Evolutionary conservation across 2,329 filamentous ascomycete species (phyloP).

Genomic region (Pseudogymnoascus sp.): DNA sequence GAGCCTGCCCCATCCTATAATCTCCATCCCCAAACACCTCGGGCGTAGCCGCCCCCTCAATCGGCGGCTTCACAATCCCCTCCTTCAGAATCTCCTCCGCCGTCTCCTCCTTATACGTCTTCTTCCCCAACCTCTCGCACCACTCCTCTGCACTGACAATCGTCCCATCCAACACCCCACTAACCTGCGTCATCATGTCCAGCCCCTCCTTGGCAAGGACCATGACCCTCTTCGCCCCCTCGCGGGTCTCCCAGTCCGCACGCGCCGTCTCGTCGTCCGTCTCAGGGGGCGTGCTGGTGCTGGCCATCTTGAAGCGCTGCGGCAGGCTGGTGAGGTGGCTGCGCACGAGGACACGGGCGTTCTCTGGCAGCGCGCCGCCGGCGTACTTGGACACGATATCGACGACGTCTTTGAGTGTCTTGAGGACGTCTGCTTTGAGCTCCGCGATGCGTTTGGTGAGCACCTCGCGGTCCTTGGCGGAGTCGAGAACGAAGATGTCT

Average conservation of each 20-base stretch:
- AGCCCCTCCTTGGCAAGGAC: slow-evolving; percentile 83
- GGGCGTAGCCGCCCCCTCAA: background rate
- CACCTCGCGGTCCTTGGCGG: slow-evolving; percentile 18
- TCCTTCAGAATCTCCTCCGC: background rate
- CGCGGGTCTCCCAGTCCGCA: slow-evolving; percentile 37
- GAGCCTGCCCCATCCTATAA: background rate
- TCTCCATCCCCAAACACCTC: background rate
- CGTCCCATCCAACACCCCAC: slow-evolving; percentile 77
- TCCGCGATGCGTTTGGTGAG: slow-evolving; percentile 46
- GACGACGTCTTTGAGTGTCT: slow-evolving; percentile 72
- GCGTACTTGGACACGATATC: slow-evolving; percentile 82
- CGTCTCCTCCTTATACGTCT: slow-evolving; percentile 12
- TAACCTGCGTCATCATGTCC: slow-evolving; percentile 91
- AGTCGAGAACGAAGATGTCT: background rate
- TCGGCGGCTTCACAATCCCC: background rate
- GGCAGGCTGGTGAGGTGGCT: slow-evolving; percentile 78
- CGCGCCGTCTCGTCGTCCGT: slow-evolving; percentile 26
- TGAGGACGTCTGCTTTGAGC: slow-evolving; percentile 63
- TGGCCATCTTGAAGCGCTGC: slow-evolving; percentile 70
- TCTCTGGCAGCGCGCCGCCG: slow-evolving; percentile 83
- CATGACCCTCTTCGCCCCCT: slow-evolving; percentile 67
- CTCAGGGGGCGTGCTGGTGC: slow-evolving; percentile 36
- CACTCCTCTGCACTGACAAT: slow-evolving; percentile 86
- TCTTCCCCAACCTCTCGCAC: slow-evolving; percentile 66
- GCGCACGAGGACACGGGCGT: slow-evolving; percentile 75